These are phyloP conservation scores for Pythium insidiosum DNA, from an alignment of 352 stramenopile genomes.

Conservation along the genomic window DNA sequence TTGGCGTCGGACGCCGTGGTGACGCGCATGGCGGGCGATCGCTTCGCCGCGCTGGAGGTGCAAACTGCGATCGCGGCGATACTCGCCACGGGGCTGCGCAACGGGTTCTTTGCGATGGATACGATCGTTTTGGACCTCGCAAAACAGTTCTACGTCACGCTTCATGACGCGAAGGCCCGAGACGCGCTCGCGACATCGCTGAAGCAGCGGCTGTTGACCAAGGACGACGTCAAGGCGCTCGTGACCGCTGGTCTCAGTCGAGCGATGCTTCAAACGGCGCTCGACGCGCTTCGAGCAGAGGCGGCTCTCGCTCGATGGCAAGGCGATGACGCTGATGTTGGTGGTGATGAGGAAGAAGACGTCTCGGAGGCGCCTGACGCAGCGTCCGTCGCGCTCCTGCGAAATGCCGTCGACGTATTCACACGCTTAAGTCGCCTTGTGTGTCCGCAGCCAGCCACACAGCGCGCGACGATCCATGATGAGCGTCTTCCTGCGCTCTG, in stretches of 20 bases:
- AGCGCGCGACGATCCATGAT: too few species aligned
- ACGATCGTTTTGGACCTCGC: constrained; percentile 27
- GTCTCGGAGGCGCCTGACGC: constrained; percentile 6
- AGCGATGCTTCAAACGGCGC: constrained; percentile 32
- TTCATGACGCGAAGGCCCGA: constrained; percentile 17
- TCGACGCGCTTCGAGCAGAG: constrained; percentile 15
- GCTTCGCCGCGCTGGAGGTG: constrained; percentile 15
- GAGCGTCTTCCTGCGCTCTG: constrained; percentile 20
- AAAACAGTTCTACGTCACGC: constrained; percentile 74
- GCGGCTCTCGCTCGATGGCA: neutral
- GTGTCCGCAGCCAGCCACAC: neutral
- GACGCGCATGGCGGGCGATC: constrained; percentile 6
- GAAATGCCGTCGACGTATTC: neutral
- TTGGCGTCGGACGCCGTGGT: constrained; percentile 1
- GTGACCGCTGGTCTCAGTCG: constrained; percentile 30
- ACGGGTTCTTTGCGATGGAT: constrained; percentile 9
- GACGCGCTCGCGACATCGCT: constrained; percentile 26
- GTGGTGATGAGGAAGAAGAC: constrained; percentile 3
- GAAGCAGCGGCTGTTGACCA: constrained; percentile 19
- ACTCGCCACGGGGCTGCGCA: neutral
- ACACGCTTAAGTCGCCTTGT: neutral
- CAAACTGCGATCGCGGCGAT: constrained; percentile 10
- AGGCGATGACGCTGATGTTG: neutral
- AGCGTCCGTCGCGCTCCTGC: neutral
- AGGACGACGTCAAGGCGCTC: constrained; percentile 39